Evolutionary conservation across 2,329 filamentous ascomycete genomes (phyloP), one percentile per base, ranked within the genome.

Genomic region (Cordyceps farinosa): DNA sequence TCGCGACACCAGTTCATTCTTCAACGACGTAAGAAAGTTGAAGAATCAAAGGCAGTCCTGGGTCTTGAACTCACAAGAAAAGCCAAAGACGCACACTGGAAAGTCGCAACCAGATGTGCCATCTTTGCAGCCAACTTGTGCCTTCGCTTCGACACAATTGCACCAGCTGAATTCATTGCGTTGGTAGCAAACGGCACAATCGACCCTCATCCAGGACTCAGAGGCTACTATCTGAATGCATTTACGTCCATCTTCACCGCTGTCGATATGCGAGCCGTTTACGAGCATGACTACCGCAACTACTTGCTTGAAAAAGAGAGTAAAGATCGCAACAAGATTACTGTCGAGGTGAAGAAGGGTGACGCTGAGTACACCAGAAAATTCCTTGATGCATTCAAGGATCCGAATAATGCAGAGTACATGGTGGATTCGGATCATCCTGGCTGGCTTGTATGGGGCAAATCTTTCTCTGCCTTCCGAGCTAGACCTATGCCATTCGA

Each of bases 361-460:
- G 90, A 97, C 69, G 82, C 87, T 0, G 80, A 85, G 9, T 97
- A 91, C 83, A 99, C 95, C 0, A 76, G 88, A 61, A 84, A 88
- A 30, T 96, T 92, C 71, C 80, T 99, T 0, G 83, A 87, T 1
- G 84, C 86, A 29, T 99, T 99, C 73, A 87, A 88, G 10, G 83
- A 90, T 54, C 87, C 89, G 6, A 70, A 74, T 29, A 66, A 68
- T 40, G 88, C 91, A 0, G 88, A 96, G 66, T 97, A 96, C 74
- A 96, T 93, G 73, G 87, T 98, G 52, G 95, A 99, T 72, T 85
- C 87, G 61, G 94, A 98, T 72, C 90, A 96, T 72, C 92, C 94
- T 5, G 95, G 95, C 38, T 99, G 96, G 96, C 83, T 99, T 22
- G 92, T 96, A 0, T 99, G 95, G 95, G 90, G 90, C 59, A 91